Percentiles rank a stretch among this genome's conserved stretches.
Evolutionary conservation across 768 basidiomycete genomes (phyloP).

Genomic region (Suillus plorans): DNA sequence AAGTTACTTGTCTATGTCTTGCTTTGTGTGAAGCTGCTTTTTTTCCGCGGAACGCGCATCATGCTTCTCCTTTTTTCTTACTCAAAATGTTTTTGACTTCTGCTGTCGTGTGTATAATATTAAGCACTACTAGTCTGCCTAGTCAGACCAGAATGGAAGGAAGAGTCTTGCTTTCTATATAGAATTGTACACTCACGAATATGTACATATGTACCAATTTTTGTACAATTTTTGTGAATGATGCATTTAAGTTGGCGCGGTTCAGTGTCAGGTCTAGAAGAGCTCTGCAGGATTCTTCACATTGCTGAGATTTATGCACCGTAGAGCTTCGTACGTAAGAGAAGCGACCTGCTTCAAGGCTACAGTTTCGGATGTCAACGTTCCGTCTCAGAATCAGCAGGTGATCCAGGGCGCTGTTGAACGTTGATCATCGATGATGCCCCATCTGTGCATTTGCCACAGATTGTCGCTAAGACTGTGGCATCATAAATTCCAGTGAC

Average conservation of each 20-base stretch:
- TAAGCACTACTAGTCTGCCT: too few species aligned
- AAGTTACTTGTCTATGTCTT: not conserved
- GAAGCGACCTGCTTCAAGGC: conserved; percentile 28
- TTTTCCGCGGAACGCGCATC: not conserved
- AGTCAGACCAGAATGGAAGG: too few species aligned
- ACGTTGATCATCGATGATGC: too few species aligned
- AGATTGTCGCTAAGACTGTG: conserved; percentile 21
- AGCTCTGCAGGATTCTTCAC: not conserved
- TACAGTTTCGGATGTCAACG: conserved; percentile 13
- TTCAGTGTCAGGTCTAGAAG: too few species aligned
- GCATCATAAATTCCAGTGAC: conserved; percentile 20
- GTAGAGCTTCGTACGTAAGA: conserved; percentile 21
- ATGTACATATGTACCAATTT: not conserved
- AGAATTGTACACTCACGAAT: too few species aligned
- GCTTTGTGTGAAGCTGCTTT: not conserved
- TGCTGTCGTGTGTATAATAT: not conserved
- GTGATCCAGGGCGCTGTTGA: conserved; percentile 22
- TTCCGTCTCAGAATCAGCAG: conserved; percentile 15
- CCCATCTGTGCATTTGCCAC: conserved; percentile 18
- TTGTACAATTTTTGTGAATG: too few species aligned
- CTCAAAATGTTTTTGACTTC: not conserved
- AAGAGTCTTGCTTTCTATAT: too few species aligned
- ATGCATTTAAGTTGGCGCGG: too few species aligned
- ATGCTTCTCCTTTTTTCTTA: not conserved
- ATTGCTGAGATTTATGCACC: conserved; percentile 4